These are phyloP conservation scores for Galerina sulciceps DNA, from an alignment of 768 basidiomycete genomes.

Conservation along the genomic window DNA sequence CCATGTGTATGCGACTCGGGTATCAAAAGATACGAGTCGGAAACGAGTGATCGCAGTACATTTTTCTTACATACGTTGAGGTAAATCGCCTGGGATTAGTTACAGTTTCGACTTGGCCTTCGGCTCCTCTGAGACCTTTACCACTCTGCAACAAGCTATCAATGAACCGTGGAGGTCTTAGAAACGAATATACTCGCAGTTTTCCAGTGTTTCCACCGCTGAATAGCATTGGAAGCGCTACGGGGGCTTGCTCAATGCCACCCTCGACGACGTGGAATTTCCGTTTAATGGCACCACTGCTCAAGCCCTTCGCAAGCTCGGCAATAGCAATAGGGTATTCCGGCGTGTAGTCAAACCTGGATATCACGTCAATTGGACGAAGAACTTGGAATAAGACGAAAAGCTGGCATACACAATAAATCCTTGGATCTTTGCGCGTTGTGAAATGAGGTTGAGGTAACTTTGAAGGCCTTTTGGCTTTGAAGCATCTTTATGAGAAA, in stretches of 20 bases:
- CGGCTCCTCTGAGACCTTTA: slow-evolving; percentile 56
- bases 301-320: slow-evolving; percentile 61
- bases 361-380: not conserved
- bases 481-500: slow-evolving; percentile 45
- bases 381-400: not conserved
- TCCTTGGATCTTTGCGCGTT: slow-evolving; percentile 81
- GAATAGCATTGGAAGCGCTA: slow-evolving; percentile 72
- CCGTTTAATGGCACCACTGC: slow-evolving; percentile 73
- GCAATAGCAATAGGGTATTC: slow-evolving; percentile 61
- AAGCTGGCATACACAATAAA: slow-evolving; percentile 69
- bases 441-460: slow-evolving; percentile 72
- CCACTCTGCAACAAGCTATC: slow-evolving; percentile 44
- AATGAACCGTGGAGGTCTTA: not conserved
- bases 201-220: slow-evolving; percentile 82
- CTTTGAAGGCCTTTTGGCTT: slow-evolving; percentile 69
- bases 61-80: not conserved
- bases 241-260: slow-evolving; percentile 72
- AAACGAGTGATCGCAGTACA: too few relatives aligned
- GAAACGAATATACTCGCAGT: slow-evolving; percentile 43
- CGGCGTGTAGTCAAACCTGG: slow-evolving; percentile 73
- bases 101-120: slow-evolving; percentile 36
- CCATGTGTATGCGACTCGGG: too few relatives aligned
- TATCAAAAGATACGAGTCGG: too few relatives aligned
- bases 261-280: slow-evolving; percentile 81
- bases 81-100: not conserved